A percentile compares a stretch with the other conserved stretches of the same genome.
Evolutionary conservation across 2,329 filamentous ascomycete species (phyloP).

Genomic region (Penicillium sp.): DNA sequence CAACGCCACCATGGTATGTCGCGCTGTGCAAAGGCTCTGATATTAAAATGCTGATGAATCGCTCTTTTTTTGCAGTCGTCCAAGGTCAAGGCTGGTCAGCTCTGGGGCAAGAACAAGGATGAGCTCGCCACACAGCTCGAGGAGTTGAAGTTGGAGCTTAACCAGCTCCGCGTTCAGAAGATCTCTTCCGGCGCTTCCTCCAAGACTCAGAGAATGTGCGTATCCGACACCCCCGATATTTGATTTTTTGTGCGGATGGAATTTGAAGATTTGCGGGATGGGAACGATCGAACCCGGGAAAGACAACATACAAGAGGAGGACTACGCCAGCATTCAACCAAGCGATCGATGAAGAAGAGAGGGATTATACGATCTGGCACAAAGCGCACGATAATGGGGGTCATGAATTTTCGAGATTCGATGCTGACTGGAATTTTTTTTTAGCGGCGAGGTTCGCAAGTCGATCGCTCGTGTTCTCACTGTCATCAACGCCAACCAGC

Average conservation of each 20-base stretch:
- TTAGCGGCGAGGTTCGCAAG: conserved; percentile 97
- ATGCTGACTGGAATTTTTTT: conserved; percentile 30
- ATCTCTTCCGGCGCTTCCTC: conserved; percentile 85
- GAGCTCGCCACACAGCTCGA: conserved; percentile 93
- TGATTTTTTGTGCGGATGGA: conserved; percentile 14
- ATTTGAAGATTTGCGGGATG: conserved; percentile 14
- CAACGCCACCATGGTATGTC: conserved; percentile 46
- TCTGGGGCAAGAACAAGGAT: conserved; percentile 99
- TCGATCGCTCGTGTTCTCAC: conserved; percentile 98
- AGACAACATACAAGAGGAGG: conserved; percentile 1
- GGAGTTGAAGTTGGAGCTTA: conserved; percentile 94
- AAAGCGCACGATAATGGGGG: background rate
- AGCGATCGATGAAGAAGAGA: background rate
- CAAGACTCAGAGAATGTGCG: conserved; percentile 98
- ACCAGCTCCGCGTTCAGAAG: conserved; percentile 97
- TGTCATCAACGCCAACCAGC: conserved; percentile 99
- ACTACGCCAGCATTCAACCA: background rate
- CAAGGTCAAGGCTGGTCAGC: conserved; percentile 90
- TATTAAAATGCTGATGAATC: conserved; percentile 23
- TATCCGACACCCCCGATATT: conserved; percentile 28
- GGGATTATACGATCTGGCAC: background rate
- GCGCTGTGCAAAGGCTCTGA: conserved; percentile 13
- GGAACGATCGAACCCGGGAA: conserved; percentile 3
- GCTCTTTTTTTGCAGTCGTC: conserved; percentile 50
- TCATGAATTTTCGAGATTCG: conserved; percentile 4